Base-by-base conservation (phyloP, 129 eudicot genomes). In the Ambrosia trifida region DNA sequence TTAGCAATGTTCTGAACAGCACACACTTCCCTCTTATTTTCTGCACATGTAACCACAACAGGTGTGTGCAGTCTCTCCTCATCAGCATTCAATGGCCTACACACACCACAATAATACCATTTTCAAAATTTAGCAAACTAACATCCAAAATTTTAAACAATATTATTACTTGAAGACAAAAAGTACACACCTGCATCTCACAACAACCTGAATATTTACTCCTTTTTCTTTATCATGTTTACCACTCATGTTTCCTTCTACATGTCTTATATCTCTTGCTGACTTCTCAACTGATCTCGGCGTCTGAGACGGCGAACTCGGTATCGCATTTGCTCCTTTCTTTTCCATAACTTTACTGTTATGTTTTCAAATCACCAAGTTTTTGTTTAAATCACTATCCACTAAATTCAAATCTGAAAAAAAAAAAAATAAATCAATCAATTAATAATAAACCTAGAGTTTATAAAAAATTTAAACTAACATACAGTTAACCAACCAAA, bases 1-100 rank as follows among this genome's bases (percentile, higher is more conserved):
- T 87, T 90, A 63, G 99, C 99, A 43, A 90, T 84, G 33, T 75
- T 73, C 79, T 90, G 97, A 76, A 91, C 80, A 32, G 97, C 99
- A 85, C 89, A 80, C 30, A 94, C 93, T 88, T 94, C 99, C 78
- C 88, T 90, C 79, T 86, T 88, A 60, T 77, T 84, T 72, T 94
- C 99, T 49, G 83, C 77, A 82, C 97, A 90, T 31, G 97, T 58
- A 75, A 94, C 76, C 81, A 88, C 99, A 81, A 86, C 86, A 3
- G 99, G 99, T 17, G 99, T 94, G 72, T 81, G 96, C 40, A 82
- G 50, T 76, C 83, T 85, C 58, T 33, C 62, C 82, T 94, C 99
- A 53, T 94, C 99, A 11, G 86, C 96, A 73, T 83, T 94, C 85
- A 89, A 70, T 7, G 99, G 99, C 82, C 86, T 81, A 79, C 81